These are phyloP conservation scores for Blastobotrys petasosporus DNA, from an alignment of 1,139 yeast genomes.

Conservation along the genomic window DNA sequence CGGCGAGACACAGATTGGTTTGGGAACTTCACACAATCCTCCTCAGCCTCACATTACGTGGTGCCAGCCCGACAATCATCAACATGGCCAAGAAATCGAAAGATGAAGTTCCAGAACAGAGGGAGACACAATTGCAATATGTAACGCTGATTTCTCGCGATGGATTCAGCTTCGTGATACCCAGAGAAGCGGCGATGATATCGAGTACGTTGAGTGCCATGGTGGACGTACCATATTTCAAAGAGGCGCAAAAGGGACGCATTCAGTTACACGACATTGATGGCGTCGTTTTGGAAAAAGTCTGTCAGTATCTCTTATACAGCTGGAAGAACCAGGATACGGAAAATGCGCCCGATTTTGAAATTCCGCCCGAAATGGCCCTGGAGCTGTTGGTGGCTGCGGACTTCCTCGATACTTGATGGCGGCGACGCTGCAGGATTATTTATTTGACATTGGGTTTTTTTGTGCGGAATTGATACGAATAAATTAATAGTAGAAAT, in stretches of 20 bases:
- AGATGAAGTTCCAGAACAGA: too few species aligned
- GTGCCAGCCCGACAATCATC: too few species aligned
- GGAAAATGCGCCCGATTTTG: slow-evolving; percentile 72
- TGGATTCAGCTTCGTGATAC: slow-evolving; percentile 56
- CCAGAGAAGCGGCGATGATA: slow-evolving; percentile 73
- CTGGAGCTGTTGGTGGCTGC: slow-evolving; percentile 87
- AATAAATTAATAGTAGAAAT: too few species aligned
- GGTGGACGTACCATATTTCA: slow-evolving; percentile 46
- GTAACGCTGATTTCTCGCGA: slow-evolving; percentile 75
- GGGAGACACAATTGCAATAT: slow-evolving; percentile 30
- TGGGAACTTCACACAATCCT: too few species aligned
- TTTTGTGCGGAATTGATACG: too few species aligned
- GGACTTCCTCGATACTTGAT: slow-evolving; percentile 65
- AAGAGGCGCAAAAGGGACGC: slow-evolving; percentile 46
- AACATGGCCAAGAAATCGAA: too few species aligned
- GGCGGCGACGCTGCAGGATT: neutral
- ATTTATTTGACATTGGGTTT: too few species aligned
- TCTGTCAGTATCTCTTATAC: slow-evolving; percentile 81
- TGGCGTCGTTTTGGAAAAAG: slow-evolving; percentile 67
- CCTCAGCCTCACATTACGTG: too few species aligned
- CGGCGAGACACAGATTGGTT: too few species aligned
- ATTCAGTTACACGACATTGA: slow-evolving; percentile 56
- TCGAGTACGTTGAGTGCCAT: slow-evolving; percentile 76
- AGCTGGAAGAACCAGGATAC: slow-evolving; percentile 61
- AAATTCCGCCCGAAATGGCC: slow-evolving; percentile 90